phyloP scores from a whole-genome alignment of 2,329 filamentous ascomycete genomes.

The Diaporthe capsici region DNA sequence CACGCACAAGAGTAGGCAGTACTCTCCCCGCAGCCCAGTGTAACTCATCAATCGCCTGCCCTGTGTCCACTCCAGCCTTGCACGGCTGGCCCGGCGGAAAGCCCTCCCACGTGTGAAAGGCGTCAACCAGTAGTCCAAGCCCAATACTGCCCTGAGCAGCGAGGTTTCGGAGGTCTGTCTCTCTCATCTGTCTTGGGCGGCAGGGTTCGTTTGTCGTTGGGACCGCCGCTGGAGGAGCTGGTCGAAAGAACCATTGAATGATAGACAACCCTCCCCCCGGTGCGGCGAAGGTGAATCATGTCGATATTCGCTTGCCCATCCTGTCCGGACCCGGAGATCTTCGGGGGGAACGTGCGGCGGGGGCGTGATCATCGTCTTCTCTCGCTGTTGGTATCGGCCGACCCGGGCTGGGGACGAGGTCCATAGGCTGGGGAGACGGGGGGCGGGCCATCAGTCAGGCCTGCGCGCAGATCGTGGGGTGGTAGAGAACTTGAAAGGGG shows the following conservation, averaged over 20 bases:
- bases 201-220: neutral
- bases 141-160: neutral
- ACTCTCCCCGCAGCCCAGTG: neutral
- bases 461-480: neutral
- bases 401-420: neutral
- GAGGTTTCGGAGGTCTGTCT: no score
- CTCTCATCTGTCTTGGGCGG: neutral
- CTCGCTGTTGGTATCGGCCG: neutral
- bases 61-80: neutral
- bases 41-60: neutral
- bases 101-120: neutral
- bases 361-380: neutral
- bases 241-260: neutral
- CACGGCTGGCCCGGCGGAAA: neutral
- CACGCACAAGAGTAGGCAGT: neutral
- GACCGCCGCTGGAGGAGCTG: neutral
- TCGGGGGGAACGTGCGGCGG: neutral
- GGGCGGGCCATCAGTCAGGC: neutral
- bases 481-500: neutral
- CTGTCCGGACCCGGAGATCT: constrained; percentile 1
- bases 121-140: neutral
- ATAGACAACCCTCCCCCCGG: no score
- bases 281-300: neutral
- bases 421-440: neutral
- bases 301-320: neutral